Evolutionary conservation across 2,329 filamentous ascomycete genomes (phyloP), one percentile per base, ranked within the genome.

Genomic region (Rachicladosporium sp.): DNA sequence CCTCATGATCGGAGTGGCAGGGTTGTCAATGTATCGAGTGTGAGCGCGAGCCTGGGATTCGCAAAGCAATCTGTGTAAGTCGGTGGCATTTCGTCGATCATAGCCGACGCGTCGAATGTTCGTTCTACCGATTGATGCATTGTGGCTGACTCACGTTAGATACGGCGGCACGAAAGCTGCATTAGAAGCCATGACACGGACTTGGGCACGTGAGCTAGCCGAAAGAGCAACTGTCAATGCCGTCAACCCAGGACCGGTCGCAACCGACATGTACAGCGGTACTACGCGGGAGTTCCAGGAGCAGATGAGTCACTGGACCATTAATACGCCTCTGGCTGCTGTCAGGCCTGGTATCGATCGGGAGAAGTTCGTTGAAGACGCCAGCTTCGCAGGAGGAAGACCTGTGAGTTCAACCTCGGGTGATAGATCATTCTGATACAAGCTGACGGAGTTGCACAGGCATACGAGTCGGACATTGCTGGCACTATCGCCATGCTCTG

Each of bases 401-500:
- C 71, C 68, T 37, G 55, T 57, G 36, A 46, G 54, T 50, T 13
- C 6, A 23, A 23, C 30, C 11, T 15, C 15, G 15, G 15, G 15
- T 32, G n/a, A 11, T 6, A 7, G 13, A 6, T 32, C n/a, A 10
- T 11, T 46, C 35, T 12, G 19, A 3, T 5, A 27, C 7, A 30
- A 31, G 31, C 31, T 32, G 13, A 32, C 31, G 13, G 9, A 6
- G 31, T 27, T 8, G 31, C 4, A 8, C 19, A 57, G 52, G 82
- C 71, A 2, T 83, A 82, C 54, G 72, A 75, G 21, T 63, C 68
- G 37, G 83, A 88, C 63, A 69, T 88, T 58, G 83, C 80, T 0
- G 83, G 82, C 1, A 71, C 85, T 4, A 77, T 87, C 12, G 80
- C 73, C 2, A 86, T 88, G 80, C 61, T 88, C 15, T 85, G 81